Evolutionary conservation across 2,329 filamentous ascomycete species (phyloP).

Genomic region (Cryphonectria japonica): DNA sequence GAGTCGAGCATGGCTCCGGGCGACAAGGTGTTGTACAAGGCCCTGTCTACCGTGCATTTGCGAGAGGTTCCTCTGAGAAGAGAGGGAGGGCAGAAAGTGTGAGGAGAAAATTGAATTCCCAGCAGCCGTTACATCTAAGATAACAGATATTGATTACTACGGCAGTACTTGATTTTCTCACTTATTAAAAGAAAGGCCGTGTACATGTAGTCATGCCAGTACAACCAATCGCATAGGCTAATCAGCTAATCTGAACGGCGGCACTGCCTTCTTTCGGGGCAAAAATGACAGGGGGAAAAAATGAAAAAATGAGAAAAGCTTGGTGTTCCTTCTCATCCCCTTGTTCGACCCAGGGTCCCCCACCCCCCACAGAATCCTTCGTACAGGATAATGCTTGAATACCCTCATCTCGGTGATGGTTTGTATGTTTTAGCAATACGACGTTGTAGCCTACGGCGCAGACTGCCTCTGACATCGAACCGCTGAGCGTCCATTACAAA

Average conservation of each 20-base stretch:
- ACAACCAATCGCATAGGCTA: background rate
- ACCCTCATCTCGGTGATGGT: background rate
- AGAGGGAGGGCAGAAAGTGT: background rate
- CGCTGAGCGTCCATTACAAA: background rate
- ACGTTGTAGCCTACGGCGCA: background rate
- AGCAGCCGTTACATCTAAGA: background rate
- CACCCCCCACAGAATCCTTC: background rate
- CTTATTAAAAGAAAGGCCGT: background rate
- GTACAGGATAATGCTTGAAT: too few species aligned
- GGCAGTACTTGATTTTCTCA: background rate
- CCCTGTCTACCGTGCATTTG: background rate
- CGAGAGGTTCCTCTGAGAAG: background rate
- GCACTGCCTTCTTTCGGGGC: background rate
- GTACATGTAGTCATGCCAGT: background rate
- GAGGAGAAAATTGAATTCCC: background rate
- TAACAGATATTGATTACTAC: background rate
- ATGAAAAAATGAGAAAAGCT: background rate
- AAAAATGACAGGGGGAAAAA: too few species aligned
- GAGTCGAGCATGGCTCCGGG: background rate
- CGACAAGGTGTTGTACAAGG: background rate
- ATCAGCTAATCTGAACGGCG: background rate
- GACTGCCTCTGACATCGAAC: background rate
- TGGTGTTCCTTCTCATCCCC: background rate
- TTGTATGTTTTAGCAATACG: background rate
- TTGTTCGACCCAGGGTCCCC: background rate